Evolutionary conservation across 495 filamentous ascomycete genomes (phyloP).

Genomic region (Cetradonia linearis): DNA sequence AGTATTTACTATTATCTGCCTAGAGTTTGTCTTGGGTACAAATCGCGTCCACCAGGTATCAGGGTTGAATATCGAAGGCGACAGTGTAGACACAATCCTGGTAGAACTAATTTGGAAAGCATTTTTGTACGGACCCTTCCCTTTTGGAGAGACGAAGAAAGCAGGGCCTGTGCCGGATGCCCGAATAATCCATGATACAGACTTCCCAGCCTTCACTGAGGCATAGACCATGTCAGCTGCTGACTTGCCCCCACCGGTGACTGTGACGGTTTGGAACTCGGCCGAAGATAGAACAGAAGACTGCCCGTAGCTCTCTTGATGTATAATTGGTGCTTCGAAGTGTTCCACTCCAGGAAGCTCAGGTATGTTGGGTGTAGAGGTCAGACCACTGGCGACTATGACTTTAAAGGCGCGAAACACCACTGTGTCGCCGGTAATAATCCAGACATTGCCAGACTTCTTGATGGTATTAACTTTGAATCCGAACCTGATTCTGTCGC

Average conservation of each 20-base stretch:
- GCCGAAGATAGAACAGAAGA: slow-evolving; percentile 25
- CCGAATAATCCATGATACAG: slow-evolving; percentile 36
- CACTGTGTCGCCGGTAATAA: slow-evolving; percentile 14
- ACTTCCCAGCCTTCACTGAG: slow-evolving; percentile 30
- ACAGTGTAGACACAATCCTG: slow-evolving; percentile 15
- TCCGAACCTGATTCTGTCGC: slow-evolving; percentile 28
- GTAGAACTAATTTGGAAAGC: slow-evolving; percentile 16
- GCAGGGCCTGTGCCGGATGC: slow-evolving; percentile 26
- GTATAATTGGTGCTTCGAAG: slow-evolving; percentile 32
- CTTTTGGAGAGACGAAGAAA: slow-evolving; percentile 23
- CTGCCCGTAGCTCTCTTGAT: slow-evolving; percentile 34
- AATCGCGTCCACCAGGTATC: slow-evolving; percentile 30
- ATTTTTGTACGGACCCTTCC: slow-evolving; percentile 28
- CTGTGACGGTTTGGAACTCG: slow-evolving; percentile 25
- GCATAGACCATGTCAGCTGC: slow-evolving; percentile 37
- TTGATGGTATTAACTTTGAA: slow-evolving; percentile 26
- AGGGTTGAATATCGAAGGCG: slow-evolving; percentile 20
- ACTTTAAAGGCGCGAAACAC: slow-evolving; percentile 28
- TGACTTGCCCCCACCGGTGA: slow-evolving; percentile 37
- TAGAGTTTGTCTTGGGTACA: slow-evolving; percentile 27
- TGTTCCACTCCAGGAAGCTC: slow-evolving; percentile 23
- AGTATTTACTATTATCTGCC: slow-evolving; percentile 24
- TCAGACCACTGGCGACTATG: slow-evolving; percentile 35
- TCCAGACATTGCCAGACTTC: slow-evolving; percentile 27
- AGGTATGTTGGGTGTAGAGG: slow-evolving; percentile 32